Percentiles rank a stretch among this genome's conserved stretches.
These are phyloP conservation scores for Blastocystis sp. DNA, from an alignment of 352 stramenopile genomes.

Conservation along the genomic window DNA sequence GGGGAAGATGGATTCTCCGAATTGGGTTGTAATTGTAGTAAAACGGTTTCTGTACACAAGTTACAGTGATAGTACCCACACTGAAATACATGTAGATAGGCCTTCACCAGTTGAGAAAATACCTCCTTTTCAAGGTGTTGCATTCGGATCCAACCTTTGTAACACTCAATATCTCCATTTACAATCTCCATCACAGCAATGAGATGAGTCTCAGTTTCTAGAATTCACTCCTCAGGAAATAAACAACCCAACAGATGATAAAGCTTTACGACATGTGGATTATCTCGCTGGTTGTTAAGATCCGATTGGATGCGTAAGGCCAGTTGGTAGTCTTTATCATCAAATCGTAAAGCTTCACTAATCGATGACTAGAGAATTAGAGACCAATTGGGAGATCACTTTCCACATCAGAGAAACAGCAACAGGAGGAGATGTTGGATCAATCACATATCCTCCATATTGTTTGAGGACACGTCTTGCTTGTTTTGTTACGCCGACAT, in stretches of 20 bases:
- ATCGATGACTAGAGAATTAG: neutral
- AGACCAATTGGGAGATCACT: neutral
- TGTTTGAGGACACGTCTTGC: neutral
- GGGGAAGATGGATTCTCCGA: neutral
- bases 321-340: constrained; percentile 40
- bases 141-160: neutral
- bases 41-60: neutral
- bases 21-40: neutral
- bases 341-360: constrained; percentile 31
- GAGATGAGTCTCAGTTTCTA: constrained; percentile 11
- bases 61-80: constrained; percentile 34
- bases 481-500: neutral
- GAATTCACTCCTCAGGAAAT: neutral
- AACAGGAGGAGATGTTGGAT: neutral
- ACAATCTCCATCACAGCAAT: constrained; percentile 18
- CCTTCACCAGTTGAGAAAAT: constrained; percentile 6
- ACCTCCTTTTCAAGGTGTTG: neutral
- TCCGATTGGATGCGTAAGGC: constrained; percentile 37
- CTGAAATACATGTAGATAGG: neutral
- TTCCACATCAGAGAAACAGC: neutral
- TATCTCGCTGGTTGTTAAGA: constrained; percentile 12
- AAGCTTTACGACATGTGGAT: constrained; percentile 23
- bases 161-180: neutral
- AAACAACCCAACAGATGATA: constrained; percentile 1
- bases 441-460: neutral